These are phyloP conservation scores for Xylariaceae sp. DNA, from an alignment of 2,329 filamentous ascomycete genomes.

Conservation along the genomic window DNA sequence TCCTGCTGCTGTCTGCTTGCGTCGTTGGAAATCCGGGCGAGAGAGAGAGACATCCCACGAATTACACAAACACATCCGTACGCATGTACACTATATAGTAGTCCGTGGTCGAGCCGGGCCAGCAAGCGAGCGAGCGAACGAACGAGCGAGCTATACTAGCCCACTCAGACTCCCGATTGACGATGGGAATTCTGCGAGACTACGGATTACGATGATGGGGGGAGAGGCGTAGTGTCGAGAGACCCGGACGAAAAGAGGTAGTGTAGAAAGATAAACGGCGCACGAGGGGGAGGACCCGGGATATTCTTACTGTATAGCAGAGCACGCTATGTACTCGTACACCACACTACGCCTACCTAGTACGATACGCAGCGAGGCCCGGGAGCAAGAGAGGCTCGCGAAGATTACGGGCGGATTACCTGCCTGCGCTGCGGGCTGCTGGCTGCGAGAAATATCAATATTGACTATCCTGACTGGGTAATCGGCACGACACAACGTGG, in stretches of 20 bases:
- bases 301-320: background rate
- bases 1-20: constrained; percentile 22
- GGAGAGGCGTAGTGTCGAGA: background rate
- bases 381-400: background rate
- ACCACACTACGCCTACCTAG: background rate
- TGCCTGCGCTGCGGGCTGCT: background rate
- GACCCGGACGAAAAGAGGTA: background rate
- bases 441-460: constrained; percentile 2
- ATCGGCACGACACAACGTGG: constrained; percentile 17
- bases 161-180: constrained; percentile 13
- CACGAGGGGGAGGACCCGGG: background rate
- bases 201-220: background rate
- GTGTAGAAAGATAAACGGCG: background rate
- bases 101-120: constrained; percentile 14
- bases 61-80: constrained; percentile 16
- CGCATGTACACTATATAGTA: constrained; percentile 21
- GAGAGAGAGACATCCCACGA: constrained; percentile 16
- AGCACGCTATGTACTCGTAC: background rate
- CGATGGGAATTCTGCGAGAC: constrained; percentile 1
- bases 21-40: constrained; percentile 22
- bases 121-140: constrained; percentile 11
- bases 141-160: too few relatives aligned
- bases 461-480: constrained; percentile 12
- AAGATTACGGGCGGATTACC: background rate
- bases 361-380: background rate